A percentile compares a stretch with the other conserved stretches of the same genome.
phyloP scores from a whole-genome alignment of 2,329 filamentous ascomycete genomes.

The Penicillium sp. region DNA sequence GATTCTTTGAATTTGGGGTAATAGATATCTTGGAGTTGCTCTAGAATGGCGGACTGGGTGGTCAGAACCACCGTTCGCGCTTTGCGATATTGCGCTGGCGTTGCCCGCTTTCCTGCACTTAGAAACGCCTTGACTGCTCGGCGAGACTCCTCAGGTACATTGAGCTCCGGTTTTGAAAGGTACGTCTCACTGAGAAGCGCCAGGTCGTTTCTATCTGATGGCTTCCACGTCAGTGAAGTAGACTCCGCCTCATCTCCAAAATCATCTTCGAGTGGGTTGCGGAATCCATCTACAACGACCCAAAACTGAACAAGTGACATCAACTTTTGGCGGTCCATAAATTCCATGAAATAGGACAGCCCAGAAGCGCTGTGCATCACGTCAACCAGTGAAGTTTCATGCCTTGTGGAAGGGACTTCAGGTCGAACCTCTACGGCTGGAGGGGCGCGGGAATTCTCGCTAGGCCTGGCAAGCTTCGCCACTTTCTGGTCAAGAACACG shows the following conservation, averaged over 20 bases:
- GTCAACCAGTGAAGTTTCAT: constrained; percentile 74
- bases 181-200: constrained; percentile 91
- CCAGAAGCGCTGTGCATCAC: constrained; percentile 86
- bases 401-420: constrained; percentile 57
- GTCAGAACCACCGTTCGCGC: constrained; percentile 77
- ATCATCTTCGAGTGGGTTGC: constrained; percentile 86
- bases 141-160: constrained; percentile 66
- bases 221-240: constrained; percentile 66
- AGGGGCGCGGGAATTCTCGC: constrained; percentile 43
- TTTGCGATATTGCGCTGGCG: constrained; percentile 73
- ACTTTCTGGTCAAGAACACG: constrained; percentile 85
- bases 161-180: constrained; percentile 74
- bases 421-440: constrained; percentile 31
- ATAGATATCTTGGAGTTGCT: constrained; percentile 75
- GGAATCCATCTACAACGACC: constrained; percentile 94
- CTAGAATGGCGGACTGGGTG: constrained; percentile 76
- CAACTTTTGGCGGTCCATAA: constrained; percentile 85
- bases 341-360: constrained; percentile 98
- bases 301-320: constrained; percentile 96
- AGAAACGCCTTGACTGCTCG: constrained; percentile 73
- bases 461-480: constrained; percentile 68
- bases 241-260: constrained; percentile 66
- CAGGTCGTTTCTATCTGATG: constrained; percentile 80
- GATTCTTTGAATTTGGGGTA: constrained; percentile 87
- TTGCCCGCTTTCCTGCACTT: constrained; percentile 69